Conservation (phyloP, 768 basidiomycete genomes). For the Xerocomellus chrysenteron region DNA sequence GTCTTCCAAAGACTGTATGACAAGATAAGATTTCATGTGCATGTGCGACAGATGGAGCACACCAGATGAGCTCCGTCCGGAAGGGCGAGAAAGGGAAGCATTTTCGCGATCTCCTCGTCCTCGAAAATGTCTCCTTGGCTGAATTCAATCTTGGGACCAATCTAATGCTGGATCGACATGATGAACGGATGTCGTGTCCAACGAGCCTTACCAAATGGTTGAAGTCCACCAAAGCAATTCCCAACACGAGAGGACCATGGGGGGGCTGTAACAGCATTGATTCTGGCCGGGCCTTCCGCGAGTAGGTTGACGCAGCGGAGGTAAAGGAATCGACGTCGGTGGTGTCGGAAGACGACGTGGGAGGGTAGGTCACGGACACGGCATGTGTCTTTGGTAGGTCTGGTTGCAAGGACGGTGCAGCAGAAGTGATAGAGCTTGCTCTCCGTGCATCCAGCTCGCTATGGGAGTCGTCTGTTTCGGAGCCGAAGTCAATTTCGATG, state of each 20-base stretch:
- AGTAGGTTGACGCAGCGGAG: constrained; percentile 56
- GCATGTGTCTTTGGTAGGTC: constrained; percentile 38
- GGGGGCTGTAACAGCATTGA: constrained; percentile 67
- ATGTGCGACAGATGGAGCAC: constrained; percentile 4
- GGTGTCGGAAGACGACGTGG: constrained; percentile 43
- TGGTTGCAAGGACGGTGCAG: constrained; percentile 43
- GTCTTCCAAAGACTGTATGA: constrained; percentile 56
- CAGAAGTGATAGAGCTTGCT: constrained; percentile 54
- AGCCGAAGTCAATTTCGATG: constrained; percentile 52
- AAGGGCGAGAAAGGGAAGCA: constrained; percentile 92
- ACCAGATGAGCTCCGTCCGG: constrained; percentile 97
- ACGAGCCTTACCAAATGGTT: constrained; percentile 75
- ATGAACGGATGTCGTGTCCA: constrained; percentile 7
- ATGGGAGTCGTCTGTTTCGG: constrained; percentile 54
- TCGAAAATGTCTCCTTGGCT: constrained; percentile 74
- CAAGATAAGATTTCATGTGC: constrained; percentile 8
- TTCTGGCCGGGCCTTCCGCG: constrained; percentile 74
- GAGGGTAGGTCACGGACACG: constrained; percentile 57
- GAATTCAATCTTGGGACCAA: constrained; percentile 91
- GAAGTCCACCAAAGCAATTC: constrained; percentile 92
- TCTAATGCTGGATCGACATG: constrained; percentile 42
- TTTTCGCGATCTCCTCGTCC: constrained; percentile 80
- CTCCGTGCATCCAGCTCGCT: constrained; percentile 31
- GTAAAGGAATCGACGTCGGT: constrained; percentile 57
- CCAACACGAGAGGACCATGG: constrained; percentile 63